These are phyloP conservation scores for Aschersonia sp. DNA, from an alignment of 2,329 filamentous ascomycete genomes.

Conservation along the genomic window DNA sequence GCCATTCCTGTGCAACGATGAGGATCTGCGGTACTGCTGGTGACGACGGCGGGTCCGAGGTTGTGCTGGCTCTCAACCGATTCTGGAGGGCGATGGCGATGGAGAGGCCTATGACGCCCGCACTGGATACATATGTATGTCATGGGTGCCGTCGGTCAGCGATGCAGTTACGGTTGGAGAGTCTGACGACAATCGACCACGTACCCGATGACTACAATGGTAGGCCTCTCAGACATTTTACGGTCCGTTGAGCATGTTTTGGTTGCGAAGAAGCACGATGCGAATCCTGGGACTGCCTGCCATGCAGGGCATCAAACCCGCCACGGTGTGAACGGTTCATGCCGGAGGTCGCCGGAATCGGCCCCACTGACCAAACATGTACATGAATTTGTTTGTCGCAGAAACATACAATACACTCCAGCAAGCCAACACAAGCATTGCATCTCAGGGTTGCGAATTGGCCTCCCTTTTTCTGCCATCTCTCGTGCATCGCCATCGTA, in stretches of 20 bases:
- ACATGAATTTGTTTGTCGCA: no score
- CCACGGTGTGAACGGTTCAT: neutral
- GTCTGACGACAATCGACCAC: neutral
- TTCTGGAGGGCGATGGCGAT: conserved; percentile 29
- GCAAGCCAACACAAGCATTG: no score
- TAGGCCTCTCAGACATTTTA: conserved; percentile 1
- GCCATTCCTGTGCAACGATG: conserved; percentile 19
- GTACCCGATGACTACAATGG: conserved; percentile 5
- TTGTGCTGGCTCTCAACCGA: conserved; percentile 1
- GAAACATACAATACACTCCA: no score
- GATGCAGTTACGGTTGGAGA: no score
- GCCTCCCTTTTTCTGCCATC: no score
- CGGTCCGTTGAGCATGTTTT: neutral
- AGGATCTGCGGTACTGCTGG: conserved; percentile 7
- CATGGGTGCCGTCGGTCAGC: neutral
- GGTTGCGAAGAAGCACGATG: neutral
- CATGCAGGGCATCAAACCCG: no score
- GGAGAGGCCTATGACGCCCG: conserved; percentile 37
- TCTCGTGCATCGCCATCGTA: no score
- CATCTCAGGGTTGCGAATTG: no score
- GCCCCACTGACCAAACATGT: neutral
- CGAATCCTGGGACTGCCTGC: no score
- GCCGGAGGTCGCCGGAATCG: neutral
- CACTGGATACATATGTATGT: conserved; percentile 17
- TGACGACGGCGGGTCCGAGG: neutral